Base-by-base conservation (phyloP, 306 rosid species). In the Casuarina glauca region DNA sequence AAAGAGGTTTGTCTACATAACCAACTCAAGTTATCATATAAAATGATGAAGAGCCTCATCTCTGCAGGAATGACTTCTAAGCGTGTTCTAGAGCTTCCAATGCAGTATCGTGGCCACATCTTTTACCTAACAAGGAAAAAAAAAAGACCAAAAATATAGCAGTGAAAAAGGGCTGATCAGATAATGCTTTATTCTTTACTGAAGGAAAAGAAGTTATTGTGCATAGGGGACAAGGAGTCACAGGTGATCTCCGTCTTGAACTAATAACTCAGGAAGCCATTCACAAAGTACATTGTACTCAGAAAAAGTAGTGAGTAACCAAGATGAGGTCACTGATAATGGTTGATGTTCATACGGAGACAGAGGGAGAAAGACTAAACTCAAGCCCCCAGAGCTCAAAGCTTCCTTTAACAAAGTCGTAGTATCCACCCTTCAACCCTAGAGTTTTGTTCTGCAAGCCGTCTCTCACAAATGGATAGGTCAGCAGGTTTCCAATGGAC, bases 81-180 rank as follows among this genome's bases (percentile, higher is more conserved):
- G 82, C 89, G 43, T 82, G 89, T 50, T 83, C 90, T 94, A 91
- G 84, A 92, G 97, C 96, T 95, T 95, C 98, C 98, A 91, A 76
- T 95, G 98, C 85, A 95, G 96, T 79, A 92, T 88, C 44, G 98
- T 89, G 82, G 98, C 97, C 97, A 92, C 97, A 80, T 92, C 97
- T 87, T 94, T 94, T 69, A 92, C 97, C 98, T 95, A 94, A 87
- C 82, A 87, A 87, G 76, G 70, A 82, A 78, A 80, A 82, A 78
- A 80, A 82, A 84, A 84, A 81, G n/a, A 75, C 72, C 57, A 54
- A 78, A 50, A 76, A 69, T 16, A 88, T 84, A 85, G 77, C 63
- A 79, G 80, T 78, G 84, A 84, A 84, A 58, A 62, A 72, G 8
- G 71, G 85, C 73, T 64, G 79, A 60, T 49, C 44, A 53, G 69